Conservation (phyloP, 2,329 filamentous ascomycete species). For the Beauveria sp. region DNA sequence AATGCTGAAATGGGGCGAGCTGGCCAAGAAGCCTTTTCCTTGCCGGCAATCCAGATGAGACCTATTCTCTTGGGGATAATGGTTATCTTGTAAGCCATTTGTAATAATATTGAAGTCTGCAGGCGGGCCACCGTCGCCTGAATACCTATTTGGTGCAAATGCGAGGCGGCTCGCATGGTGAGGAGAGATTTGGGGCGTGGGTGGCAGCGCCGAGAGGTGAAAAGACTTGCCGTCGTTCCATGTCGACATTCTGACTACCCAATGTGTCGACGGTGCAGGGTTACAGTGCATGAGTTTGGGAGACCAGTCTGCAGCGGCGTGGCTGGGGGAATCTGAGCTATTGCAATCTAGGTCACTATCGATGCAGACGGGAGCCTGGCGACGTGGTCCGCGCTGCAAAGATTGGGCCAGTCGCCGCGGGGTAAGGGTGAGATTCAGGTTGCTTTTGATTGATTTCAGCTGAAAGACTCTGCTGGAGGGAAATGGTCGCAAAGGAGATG, state of each 20-base stretch:
- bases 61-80: background rate
- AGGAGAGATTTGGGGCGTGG: background rate
- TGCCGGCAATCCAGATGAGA: background rate
- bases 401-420: background rate
- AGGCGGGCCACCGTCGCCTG: background rate
- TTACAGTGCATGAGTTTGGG: background rate
- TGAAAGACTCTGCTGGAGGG: background rate
- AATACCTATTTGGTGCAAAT: background rate
- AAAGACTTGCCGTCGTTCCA: background rate
- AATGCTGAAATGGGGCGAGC: background rate
- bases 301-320: background rate
- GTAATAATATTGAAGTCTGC: background rate
- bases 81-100: background rate
- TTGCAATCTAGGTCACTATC: background rate
- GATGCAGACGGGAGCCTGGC: background rate
- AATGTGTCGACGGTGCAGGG: background rate
- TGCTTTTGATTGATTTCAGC: background rate
- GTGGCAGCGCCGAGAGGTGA: background rate
- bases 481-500: background rate
- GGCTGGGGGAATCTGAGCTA: slow-evolving; percentile 5
- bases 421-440: background rate
- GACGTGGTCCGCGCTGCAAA: background rate
- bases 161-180: background rate
- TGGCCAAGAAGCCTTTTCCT: background rate
- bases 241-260: background rate